Evolutionary conservation across 164 flowering plant genomes (phyloP), one percentile per base, ranked within the genome.

Genomic region (Piper betle): DNA sequence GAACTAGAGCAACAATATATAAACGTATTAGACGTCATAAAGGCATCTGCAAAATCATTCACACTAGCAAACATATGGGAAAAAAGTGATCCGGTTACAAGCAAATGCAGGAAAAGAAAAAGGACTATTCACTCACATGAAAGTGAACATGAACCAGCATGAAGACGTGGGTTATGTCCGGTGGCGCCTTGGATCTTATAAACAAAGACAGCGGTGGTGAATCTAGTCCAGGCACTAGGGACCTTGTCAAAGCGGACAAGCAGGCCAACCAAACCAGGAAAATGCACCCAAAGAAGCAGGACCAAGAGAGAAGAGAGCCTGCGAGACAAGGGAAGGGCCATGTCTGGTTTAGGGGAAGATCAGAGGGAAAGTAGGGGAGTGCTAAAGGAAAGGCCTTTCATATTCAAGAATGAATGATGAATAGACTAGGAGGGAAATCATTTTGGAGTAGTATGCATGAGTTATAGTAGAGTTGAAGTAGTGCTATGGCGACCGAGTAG

Each of bases 81-180:
- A 4, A 9, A 58, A 53, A 20, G 39, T 16, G 5, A 5, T n/a
- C 16, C 5, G 8, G 13, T 55, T 17, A 18, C 39, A 19, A 57
- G 4, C 4, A 38, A 39, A 4, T 15, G 16, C 18, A 9, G 52
- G 13, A 3, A 46, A 16, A 55, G 3, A 56, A 53, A 37, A 3
- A 58, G 13, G 13, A 57, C 9, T 40, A 18, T 40, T 72, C 79
- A 84, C 87, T 83, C 69, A 66, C 82, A 81, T 62, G 64, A 50
- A 48, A 81, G 15, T 46, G 72, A 76, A 66, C 87, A n/a, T n/a
- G n/a, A 81, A 66, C 52, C 57, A 52, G 65, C 63, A 43, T 70
- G 61, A 33, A 53, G 59, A 62, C 84, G 78, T 53, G 75, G 72
- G 65, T 67, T 71, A 41, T 69, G 71, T 13, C 79, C 81, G 68